Evolutionary conservation across 257 asterid genomes (phyloP), one percentile per base, ranked within the genome.

Genomic region (Petunia secreta): DNA sequence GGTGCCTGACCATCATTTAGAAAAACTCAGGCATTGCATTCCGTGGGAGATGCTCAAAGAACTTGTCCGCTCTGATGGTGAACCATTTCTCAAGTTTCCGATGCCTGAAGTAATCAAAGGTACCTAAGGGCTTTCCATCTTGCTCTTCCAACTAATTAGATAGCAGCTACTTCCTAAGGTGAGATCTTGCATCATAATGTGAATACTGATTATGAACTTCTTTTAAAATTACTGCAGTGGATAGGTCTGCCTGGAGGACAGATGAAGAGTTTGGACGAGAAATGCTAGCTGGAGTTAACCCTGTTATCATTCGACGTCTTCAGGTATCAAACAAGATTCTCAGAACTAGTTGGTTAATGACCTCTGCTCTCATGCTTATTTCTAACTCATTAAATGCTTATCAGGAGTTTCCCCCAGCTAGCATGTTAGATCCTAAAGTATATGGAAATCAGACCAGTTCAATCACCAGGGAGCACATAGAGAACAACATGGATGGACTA

Each of bases 261-360:
- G 99, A 95, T 79, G 94, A 89, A 84, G 99, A 95, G 83, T 95
- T 95, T 58, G 98, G 89, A 75, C 75, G 99, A 81, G 98, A 95
- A 84, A 92, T 95, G 98, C 91, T 95, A 3, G 98, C 99, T 57
- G 99, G 99, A 86, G 92, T 92, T 48, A 93, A 95, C 85, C 99
- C 99, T 78, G 97, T 93, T 43, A 36, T 88, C 69, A 90, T 95
- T 69, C 87, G 80, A 15, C 87, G 90, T 50, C 93, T 95, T 68
- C 83, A 84, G 94, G 98, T 92, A 87, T 54, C 9, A 37, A 11
- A 10, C 52, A 10, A 55, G 8, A 10, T 15, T 37, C 46, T 11
- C 9, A 7, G 1, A 14, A 8, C 71, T 5, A 43, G 43, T 38
- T 77, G 52, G 6, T 15, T 40, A 66, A 40, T 62, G 16, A 74